Percentiles rank a stretch among this genome's conserved stretches.
These are phyloP conservation scores for Solanum aculeatissimum DNA, from an alignment of 305 asterid genomes.

Conservation along the genomic window DNA sequence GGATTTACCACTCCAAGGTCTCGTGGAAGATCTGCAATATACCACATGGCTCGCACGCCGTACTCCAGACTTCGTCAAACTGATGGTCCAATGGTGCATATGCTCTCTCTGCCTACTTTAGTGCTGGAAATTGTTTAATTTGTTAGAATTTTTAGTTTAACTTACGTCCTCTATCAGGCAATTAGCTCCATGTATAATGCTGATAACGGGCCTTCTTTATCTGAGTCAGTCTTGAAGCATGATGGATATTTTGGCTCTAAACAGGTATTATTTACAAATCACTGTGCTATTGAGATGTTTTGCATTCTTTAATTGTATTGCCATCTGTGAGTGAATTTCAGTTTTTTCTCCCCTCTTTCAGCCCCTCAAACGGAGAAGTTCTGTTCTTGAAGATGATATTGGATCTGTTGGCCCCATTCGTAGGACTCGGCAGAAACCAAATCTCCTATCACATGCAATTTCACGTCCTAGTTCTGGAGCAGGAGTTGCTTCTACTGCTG, in stretches of 20 bases:
- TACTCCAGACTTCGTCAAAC: constrained; percentile 22
- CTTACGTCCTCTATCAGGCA: constrained; percentile 36
- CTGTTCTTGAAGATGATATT: constrained; percentile 58
- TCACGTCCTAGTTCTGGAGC: constrained; percentile 16
- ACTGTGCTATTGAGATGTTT: constrained; percentile 56
- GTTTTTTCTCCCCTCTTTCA: constrained; percentile 12
- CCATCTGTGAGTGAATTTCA: constrained; percentile 15
- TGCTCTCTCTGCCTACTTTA: background rate
- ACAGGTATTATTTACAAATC: constrained; percentile 30
- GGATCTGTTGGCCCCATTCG: constrained; percentile 72
- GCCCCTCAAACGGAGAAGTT: constrained; percentile 68
- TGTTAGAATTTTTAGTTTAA: background rate
- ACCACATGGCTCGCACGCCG: constrained; percentile 37
- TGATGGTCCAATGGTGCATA: constrained; percentile 25
- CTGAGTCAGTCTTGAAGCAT: constrained; percentile 24
- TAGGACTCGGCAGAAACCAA: constrained; percentile 64
- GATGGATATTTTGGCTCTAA: constrained; percentile 28
- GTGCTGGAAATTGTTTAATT: background rate
- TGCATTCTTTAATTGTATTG: constrained; percentile 40
- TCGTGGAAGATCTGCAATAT: constrained; percentile 55
- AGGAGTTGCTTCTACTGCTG: constrained; percentile 29
- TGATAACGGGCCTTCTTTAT: constrained; percentile 29
- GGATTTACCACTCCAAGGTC: constrained; percentile 59
- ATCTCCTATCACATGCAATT: constrained; percentile 35
- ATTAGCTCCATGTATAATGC: constrained; percentile 26